phyloP scores from a whole-genome alignment of 2,329 filamentous ascomycete species.

The Aphanocladium album region DNA sequence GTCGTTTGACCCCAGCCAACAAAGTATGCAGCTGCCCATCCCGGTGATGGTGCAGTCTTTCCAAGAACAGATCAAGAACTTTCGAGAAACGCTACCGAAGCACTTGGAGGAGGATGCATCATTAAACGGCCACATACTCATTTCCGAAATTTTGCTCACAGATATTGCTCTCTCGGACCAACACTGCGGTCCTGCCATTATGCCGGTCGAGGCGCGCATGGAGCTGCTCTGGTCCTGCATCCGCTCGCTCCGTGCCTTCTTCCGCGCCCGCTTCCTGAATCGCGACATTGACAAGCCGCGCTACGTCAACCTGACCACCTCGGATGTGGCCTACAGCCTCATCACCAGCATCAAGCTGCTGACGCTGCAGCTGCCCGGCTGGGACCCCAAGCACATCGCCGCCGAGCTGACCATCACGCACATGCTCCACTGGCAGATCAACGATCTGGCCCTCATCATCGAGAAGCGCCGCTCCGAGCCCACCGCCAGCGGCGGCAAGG shows the following conservation, averaged over 20 bases:
- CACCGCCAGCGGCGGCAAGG: neutral
- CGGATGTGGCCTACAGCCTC: slow-evolving; percentile 43
- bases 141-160: slow-evolving; percentile 43
- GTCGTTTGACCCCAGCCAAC: slow-evolving; percentile 25
- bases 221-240: slow-evolving; percentile 43
- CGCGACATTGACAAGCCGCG: slow-evolving; percentile 31
- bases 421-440: slow-evolving; percentile 25
- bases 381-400: slow-evolving; percentile 33
- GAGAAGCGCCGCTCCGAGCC: slow-evolving; percentile 24
- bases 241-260: slow-evolving; percentile 35
- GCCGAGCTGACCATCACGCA: slow-evolving; percentile 16
- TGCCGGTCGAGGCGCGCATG: slow-evolving; percentile 36
- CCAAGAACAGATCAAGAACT: slow-evolving; percentile 38
- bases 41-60: slow-evolving; percentile 38
- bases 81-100: slow-evolving; percentile 31
- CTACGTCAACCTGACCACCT: slow-evolving; percentile 39
- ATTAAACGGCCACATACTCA: slow-evolving; percentile 37
- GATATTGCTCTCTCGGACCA: slow-evolving; percentile 41
- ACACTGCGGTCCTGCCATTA: slow-evolving; percentile 23
- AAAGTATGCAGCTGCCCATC: slow-evolving; percentile 34
- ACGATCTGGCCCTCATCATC: slow-evolving; percentile 26
- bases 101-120: slow-evolving; percentile 29
- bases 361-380: slow-evolving; percentile 40
- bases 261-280: slow-evolving; percentile 30
- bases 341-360: slow-evolving; percentile 44